Base-by-base conservation (phyloP, 2,329 filamentous ascomycete species). In the Cyphellophora europaea region DNA sequence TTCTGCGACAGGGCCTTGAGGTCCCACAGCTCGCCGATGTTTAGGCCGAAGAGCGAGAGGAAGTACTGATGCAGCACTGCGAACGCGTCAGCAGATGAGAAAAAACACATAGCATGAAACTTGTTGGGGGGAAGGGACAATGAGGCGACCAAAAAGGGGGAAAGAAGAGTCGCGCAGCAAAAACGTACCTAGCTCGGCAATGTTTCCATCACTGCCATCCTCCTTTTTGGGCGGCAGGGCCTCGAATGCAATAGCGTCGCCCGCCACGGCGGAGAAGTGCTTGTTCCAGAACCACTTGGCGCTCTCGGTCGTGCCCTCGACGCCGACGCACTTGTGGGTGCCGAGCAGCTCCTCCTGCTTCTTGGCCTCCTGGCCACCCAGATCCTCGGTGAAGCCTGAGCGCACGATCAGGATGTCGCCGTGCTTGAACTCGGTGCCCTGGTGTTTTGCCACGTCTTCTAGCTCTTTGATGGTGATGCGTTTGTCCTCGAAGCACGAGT, bases 381-480 rank as follows among this genome's bases (percentile, higher is more conserved):
- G 71, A 5, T 68, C 61, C 45, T 79, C 69, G 6, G 76, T 73
- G 45, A 70, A 74, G 0, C 80, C 79, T 1, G 72, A 76, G 11
- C 79, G 67, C 11, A 85, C 52, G 32, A 84, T 63, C 11, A 85
- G 62, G 37, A 85, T 72, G 42, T 84, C 79, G 5, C 79, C 80
- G 3, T 67, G 54, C 38, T 63, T 64, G 45, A 75, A 66, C 40
- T 71, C 64, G 30, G 69, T 71, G 14, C 71, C 71, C 41, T 72
- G 65, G 1, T 63, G 53, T 3, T 59, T 57, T 0, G 72, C 69
- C 1, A 65, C 67, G 48, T 82, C 77, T 40, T 79, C 71, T 19
- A 82, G 62, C 1, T 71, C 71, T 45, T 82, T 73, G 1, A 68
- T 50, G 0, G 66, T 55, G 36, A 77, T 72, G 2, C 56, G 47